A percentile compares a stretch with the other conserved stretches of the same genome.
Evolutionary conservation across 495 filamentous ascomycete species (phyloP).

Genomic region (Hyaloscypha bicolor): DNA sequence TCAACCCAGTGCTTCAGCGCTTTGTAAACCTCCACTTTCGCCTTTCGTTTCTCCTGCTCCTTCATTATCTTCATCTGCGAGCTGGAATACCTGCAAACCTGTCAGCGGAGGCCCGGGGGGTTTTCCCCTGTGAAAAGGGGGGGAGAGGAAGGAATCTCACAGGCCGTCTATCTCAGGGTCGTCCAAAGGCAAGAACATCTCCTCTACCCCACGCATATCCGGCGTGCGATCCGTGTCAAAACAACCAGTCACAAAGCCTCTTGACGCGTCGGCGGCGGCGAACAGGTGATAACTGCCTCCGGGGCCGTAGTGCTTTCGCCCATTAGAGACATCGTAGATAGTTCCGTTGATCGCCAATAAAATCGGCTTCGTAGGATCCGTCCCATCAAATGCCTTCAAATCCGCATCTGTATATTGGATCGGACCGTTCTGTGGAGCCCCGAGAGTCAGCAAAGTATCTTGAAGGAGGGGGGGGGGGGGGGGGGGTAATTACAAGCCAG

Average conservation of each 20-base stretch:
- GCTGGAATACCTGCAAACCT: slow-evolving; percentile 1
- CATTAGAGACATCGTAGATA: slow-evolving; percentile 89
- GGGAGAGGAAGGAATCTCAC: slow-evolving; percentile 33
- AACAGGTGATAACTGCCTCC: slow-evolving; percentile 90
- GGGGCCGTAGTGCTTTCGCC: slow-evolving; percentile 79
- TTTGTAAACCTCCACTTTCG: slow-evolving; percentile 56
- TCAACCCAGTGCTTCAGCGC: slow-evolving; percentile 63
- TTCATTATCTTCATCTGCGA: slow-evolving; percentile 58
- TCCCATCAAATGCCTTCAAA: slow-evolving; percentile 78
- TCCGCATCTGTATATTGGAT: slow-evolving; percentile 69
- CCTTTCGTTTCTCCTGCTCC: slow-evolving; percentile 52
- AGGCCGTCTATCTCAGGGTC: slow-evolving; percentile 56
- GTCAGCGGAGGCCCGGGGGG: too few relatives aligned
- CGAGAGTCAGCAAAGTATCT: not conserved
- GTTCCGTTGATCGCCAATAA: slow-evolving; percentile 91
- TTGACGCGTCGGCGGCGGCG: slow-evolving; percentile 81
- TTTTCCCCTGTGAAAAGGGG: too few relatives aligned
- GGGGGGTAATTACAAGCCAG: slow-evolving; percentile 44
- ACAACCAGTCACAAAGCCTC: slow-evolving; percentile 95
- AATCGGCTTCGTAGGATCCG: slow-evolving; percentile 72
- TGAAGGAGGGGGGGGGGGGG: slow-evolving; percentile 5
- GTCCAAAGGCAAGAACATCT: slow-evolving; percentile 82
- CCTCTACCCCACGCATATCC: slow-evolving; percentile 84
- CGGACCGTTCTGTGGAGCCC: slow-evolving; percentile 47
- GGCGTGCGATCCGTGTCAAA: slow-evolving; percentile 82